phyloP scores from a whole-genome alignment of 164 flowering plant genomes.

The grape (Vitis vinifera) region DNA sequence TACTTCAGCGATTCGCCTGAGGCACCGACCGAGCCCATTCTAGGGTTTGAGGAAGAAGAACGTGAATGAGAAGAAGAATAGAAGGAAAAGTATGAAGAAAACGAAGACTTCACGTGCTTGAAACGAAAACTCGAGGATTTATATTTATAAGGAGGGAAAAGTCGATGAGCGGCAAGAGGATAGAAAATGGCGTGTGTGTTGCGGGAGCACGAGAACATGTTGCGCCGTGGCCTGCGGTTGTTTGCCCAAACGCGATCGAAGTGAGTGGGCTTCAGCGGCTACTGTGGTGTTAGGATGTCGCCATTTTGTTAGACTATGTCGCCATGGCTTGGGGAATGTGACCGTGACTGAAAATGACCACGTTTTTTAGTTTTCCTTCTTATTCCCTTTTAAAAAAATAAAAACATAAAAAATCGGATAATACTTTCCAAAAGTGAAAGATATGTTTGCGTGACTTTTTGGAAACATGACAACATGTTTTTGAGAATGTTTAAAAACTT shows the following conservation, averaged over 20 bases:
- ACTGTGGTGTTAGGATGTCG: not conserved
- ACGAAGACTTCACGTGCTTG: too few species aligned
- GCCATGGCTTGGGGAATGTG: not conserved
- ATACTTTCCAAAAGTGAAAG: too few species aligned
- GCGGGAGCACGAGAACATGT: slow-evolving; percentile 24
- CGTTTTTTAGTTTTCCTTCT: too few species aligned
- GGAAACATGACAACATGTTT: too few species aligned
- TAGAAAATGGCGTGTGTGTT: slow-evolving; percentile 6
- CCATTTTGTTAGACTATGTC: slow-evolving; percentile 4
- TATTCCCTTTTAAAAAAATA: too few species aligned
- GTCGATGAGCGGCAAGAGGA: not conserved
- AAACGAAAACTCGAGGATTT: too few species aligned
- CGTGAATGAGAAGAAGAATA: not conserved
- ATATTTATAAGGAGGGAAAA: not conserved
- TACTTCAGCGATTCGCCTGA: slow-evolving; percentile 34
- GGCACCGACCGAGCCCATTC: slow-evolving; percentile 50
- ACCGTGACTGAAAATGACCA: too few species aligned
- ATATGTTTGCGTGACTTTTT: too few species aligned
- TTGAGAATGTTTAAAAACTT: too few species aligned
- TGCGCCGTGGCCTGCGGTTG: not conserved
- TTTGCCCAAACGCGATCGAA: not conserved
- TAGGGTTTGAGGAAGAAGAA: not conserved
- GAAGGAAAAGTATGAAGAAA: not conserved
- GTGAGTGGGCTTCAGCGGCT: slow-evolving; percentile 4
- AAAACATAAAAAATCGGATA: too few species aligned